Evolutionary conservation across 73 alveolate species (phyloP), one percentile per base, ranked within the genome.

Genomic region (Diophrys appendiculata): DNA sequence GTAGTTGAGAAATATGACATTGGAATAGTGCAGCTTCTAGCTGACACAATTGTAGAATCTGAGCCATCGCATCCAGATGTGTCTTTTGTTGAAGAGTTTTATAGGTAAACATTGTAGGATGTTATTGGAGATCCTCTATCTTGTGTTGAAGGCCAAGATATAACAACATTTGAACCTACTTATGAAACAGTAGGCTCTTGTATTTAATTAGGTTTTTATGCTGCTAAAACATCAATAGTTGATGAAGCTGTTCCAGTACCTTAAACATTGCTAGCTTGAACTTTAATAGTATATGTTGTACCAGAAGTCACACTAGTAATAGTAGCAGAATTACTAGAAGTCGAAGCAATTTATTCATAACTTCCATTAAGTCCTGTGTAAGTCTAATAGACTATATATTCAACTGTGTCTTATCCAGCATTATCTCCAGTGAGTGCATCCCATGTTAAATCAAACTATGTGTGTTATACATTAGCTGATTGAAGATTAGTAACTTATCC

Each of bases 51-150:
- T 1, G 83, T 60, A 0, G 90, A 65, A 29, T 53, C 72, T 1
- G 76, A n/a, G 1, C 90, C 90, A 74, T 82, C 71, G 29, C 90
- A 82, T n/a, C n/a, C n/a, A n/a, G n/a, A n/a, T n/a, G n/a, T n/a
- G n/a, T n/a, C n/a, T n/a, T n/a, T n/a, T n/a, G n/a, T n/a, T n/a
- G n/a, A 72, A 8, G 54, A 8, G 35, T 65, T 26, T 53, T 29
- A 28, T 26, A 84, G 52, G 24, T 14, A 24, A 28, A 84, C 43
- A 8, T 11, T 53, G 74, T 84, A 84, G 29, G 78, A 33, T 11
- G 81, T 52, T 24, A 84, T 65, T 0, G 79, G 18, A 68, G 65
- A 23, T 24, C 87, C 92, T 28, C 82, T 70, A 25, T 54, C 52
- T 65, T 33, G 30, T 18, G 92, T 87, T n/a, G 87, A 73, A 22